Base-by-base conservation (phyloP, 768 basidiomycete genomes). In the Lentinula guzmanii region DNA sequence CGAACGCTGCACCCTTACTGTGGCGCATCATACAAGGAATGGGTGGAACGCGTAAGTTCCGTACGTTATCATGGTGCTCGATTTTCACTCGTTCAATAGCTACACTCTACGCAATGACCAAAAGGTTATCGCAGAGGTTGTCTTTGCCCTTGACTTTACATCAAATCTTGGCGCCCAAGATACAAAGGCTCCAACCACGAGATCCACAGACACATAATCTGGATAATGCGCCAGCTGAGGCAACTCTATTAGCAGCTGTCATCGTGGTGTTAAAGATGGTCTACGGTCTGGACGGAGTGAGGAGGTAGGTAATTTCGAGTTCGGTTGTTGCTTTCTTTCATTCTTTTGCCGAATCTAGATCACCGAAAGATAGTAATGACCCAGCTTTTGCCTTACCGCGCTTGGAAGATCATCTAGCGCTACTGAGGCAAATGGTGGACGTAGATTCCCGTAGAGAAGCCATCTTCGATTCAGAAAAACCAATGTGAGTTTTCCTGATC, bases 211-310 rank as follows among this genome's bases (percentile, higher is more conserved):
- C 73, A 24, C 84, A 86, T 69, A 79, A 77, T 58, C 77, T 80
- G 58, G 90, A 91, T 70, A 85, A 82, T 64, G 79, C 82, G 33
- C 85, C 90, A 5, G 81, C 87, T 9, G 93, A 95, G 68, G 74
- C 88, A 53, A 80, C 81, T 2, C 73, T 92, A 24, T 69, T 83
- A 48, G 84, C 82, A 2, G 77, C 76, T 13, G 81, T 82, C 52
- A 78, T 94, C 11, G 79, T 93, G 10, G 85, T 86, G 39, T 76
- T 95, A 66, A 95, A 95, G 75, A 79, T 96, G 79, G 82, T 87
- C 28, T 95, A 95, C 67, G 95, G 93, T 0, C 69, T 95, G 33
- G 93, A 95, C 69, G 91, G 86, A 33, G 76, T 75, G 64, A 60
- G 67, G 58, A 82, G 90, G 90, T 86, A 69, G 62, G 75, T 64